Evolutionary conservation across 345 rosid species (phyloP), one percentile per base, ranked within the genome.

Genomic region (Gossypium stocksii): DNA sequence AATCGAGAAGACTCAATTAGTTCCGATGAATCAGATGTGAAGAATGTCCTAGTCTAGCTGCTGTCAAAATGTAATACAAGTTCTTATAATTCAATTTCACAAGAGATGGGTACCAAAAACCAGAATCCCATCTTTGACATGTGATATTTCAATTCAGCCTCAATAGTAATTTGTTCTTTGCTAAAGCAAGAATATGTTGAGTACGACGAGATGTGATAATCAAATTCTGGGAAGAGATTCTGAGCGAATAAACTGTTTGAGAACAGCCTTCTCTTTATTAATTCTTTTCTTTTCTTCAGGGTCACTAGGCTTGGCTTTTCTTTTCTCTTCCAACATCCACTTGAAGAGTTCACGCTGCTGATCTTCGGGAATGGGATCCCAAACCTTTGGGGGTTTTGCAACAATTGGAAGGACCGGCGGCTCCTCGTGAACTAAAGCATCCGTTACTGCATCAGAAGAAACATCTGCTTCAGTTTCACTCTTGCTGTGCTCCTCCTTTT

Each of bases 311-410:
- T 85, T 86, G 7, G 70, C 51, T 83, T 85, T 89, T 74, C 94
- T 81, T 80, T 90, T 89, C 86, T 91, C 94, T 79, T 87, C 94
- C 88, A 88, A 72, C 5, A 91, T 85, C 93, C 97, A 91, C 25
- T 83, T 65, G 87, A 89, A 88, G 54, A 91, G 89, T 77, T 89
- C 91, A 7, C 83, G 85, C 72, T 91, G 96, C 78, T 86, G 88
- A 71, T 87, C 89, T 80, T 88, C 91, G 69, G 92, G 83, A 57
- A 91, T 59, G 16, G 91, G 94, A 74, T 84, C 86, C 78, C 14
- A 78, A 60, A 72, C 71, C 60, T 81, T 81, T 49, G 79, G 64
- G 57, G 78, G 85, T 76, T 79, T 80, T 23, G 78, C 72, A 29
- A 76, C 62, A 64, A 77, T 46, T 2, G 86, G 82, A 27, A 75